Evolutionary conservation across 805 yeast species (phyloP), one percentile per base, ranked within the genome.

Genomic region (Kodamaea hsintzibuensis): DNA sequence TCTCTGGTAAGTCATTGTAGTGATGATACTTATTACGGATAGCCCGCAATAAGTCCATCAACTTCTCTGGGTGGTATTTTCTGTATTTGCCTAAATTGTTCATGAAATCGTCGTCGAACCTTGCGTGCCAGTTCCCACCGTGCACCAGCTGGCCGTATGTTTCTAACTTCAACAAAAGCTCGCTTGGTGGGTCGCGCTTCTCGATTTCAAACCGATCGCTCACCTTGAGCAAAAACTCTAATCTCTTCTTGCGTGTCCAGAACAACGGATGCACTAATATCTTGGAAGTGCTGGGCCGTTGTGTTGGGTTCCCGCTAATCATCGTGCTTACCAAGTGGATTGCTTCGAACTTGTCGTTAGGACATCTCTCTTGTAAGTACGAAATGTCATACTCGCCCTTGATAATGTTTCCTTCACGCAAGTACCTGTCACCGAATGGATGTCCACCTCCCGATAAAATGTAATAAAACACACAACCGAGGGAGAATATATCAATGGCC

Each of bases 21-120:
- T 95, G 99, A 68, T 95, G 98, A 64, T 90, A 87, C 69, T 95
- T 95, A 73, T 95, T 95, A 62, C 99, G 79, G 60, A 95, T 70
- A 0, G 97, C 97, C 55, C 99, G 77, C 55, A 95, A 71, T 50
- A 95, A 72, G 67, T 95, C 99, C 85, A 91, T 83, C 46, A 95
- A 70, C 61, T 85, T 88, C 54, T 81, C 83, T 0, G 88, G 81
- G 58, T 87, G 86, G 68, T 95, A 95, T 68, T 91, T 92, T 61
- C 99, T 80, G 67, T 91, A 95, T 65, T 89, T 90, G 16, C 96
- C 97, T 58, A 95, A 76, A 64, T 93, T 91, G 30, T 86, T 89
- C 73, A 89, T 78, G 63, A 93, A 89, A 13, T 77, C 73, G n/a
- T 72, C 65, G 62, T 91, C 96, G 66, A 95, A 86, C 60, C 80